Conservation (phyloP, 495 filamentous ascomycete genomes). For the Aspergillus nanangensis region DNA sequence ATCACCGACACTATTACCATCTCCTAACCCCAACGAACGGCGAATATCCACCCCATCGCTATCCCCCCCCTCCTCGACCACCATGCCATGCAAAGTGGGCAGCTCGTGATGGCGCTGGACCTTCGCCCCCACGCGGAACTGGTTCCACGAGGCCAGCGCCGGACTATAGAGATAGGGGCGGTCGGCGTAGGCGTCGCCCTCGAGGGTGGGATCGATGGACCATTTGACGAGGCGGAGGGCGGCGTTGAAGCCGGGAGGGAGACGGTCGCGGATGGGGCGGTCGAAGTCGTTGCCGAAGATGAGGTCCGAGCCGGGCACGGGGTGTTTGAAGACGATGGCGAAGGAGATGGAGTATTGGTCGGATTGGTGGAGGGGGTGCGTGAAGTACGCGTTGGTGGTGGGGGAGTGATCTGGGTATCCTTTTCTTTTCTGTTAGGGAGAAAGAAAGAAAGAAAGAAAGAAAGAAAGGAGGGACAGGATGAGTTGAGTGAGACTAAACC, state of each 20-base stretch:
- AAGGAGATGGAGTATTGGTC: constrained; percentile 84
- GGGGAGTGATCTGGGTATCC: constrained; percentile 59
- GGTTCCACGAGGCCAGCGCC: constrained; percentile 67
- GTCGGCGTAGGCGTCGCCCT: constrained; percentile 85
- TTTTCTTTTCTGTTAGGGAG: too few species aligned
- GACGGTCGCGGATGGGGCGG: constrained; percentile 73
- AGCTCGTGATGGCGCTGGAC: constrained; percentile 10
- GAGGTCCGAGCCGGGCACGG: constrained; percentile 65
- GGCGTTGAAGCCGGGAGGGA: constrained; percentile 79
- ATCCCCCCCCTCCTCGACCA: constrained; percentile 67
- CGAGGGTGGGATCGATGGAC: constrained; percentile 80
- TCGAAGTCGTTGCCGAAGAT: constrained; percentile 95
- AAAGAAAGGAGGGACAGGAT: constrained; percentile 1
- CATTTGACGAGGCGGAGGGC: constrained; percentile 81
- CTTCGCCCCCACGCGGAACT: constrained; percentile 60
- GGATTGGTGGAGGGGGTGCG: constrained; percentile 55
- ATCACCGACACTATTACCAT: constrained; percentile 48
- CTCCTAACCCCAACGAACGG: constrained; percentile 33
- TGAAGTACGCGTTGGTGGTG: constrained; percentile 67
- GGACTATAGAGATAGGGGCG: constrained; percentile 79
- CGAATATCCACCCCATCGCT: constrained; percentile 51
- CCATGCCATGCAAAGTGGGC: constrained; percentile 30
- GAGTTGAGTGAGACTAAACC: neutral
- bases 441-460: too few species aligned
- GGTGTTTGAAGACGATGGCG: constrained; percentile 62